Evolutionary conservation across 306 rosid species (phyloP), one percentile per base, ranked within the genome.

Genomic region (Fragaria iinumae): DNA sequence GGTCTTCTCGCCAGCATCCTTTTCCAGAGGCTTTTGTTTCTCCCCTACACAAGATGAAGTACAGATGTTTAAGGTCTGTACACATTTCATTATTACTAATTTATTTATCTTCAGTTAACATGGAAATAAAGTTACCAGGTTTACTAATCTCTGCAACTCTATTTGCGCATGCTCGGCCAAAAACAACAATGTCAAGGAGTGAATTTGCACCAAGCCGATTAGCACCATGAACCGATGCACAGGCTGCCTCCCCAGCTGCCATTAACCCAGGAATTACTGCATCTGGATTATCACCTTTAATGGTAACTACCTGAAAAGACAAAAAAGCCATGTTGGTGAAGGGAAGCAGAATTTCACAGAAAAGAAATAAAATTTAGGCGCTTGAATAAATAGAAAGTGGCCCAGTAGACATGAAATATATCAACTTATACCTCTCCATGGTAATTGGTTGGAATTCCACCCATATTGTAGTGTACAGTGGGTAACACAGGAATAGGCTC

Each of bases 401-500:
- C 21, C 50, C 4, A 72, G 65, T 49, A 55, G 25, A 76, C 72
- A 74, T 67, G 20, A 75, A 23, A 29, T 64, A 29, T 49, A 76
- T 70, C 39, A 71, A 68, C 25, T 60, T 57, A 69, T 89, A 95
- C 99, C 93, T 95, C 97, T 80, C 97, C 99, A 53, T 89, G 80
- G 87, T 95, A 75, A 80, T 95, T 95, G 27, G 99, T 92, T 65
- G 97, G 99, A 83, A 95, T 79, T 43, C 99, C 99, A 32, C 99
- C 99, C 99, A 95, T 95, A 84, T 92, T 95, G 72, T 95, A 95
- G 81, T 95, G 99, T 76, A 92, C 99, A 2, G 99, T 95, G 66
- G 99, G 97, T 83, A 95, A 83, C 78, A 95, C 99, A 59, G 99
- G 99, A 80, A 95, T 92, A 45, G 99, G 99, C 81, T 95, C 97